These are phyloP conservation scores for Cyanidioschyzon merolae DNA, from an alignment of 23 red algal species.

Conservation along the genomic window DNA sequence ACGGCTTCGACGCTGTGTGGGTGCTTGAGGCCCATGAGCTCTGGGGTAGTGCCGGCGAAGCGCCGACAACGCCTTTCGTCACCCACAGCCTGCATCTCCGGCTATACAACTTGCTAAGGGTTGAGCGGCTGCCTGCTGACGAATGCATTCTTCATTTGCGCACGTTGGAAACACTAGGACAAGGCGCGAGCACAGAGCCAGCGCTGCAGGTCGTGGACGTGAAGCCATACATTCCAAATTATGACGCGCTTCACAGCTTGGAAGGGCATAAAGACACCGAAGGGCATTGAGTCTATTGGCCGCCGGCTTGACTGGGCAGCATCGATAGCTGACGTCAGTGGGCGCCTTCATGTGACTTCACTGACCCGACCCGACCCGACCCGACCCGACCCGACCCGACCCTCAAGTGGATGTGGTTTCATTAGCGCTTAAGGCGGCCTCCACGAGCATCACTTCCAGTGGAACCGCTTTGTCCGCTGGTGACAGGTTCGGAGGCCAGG, in stretches of 20 bases:
- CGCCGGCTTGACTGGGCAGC: no score
- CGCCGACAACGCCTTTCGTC: background rate
- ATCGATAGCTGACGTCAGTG: no score
- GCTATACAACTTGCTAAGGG: background rate
- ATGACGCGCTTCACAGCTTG: background rate
- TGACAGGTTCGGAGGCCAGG: no score
- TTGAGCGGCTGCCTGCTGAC: background rate
- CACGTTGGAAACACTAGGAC: background rate
- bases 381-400: no score
- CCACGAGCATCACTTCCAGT: no score
- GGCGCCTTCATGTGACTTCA: no score
- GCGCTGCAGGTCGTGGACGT: slow-evolving; percentile 7
- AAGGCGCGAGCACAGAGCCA: background rate
- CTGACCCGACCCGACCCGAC: no score
- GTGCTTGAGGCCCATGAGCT: background rate
- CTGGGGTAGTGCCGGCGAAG: background rate
- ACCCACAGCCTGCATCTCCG: background rate
- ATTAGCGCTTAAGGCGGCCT: no score
- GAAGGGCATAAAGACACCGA: no score
- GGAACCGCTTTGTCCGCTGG: no score
- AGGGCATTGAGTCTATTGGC: no score
- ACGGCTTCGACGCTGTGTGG: background rate
- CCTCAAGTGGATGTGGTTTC: no score
- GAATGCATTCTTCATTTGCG: background rate
- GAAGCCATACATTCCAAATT: background rate